A percentile compares a stretch with the other conserved stretches of the same genome.
Conservation (phyloP, 2,329 filamentous ascomycete genomes). For the Lizonia empirigonia region DNA sequence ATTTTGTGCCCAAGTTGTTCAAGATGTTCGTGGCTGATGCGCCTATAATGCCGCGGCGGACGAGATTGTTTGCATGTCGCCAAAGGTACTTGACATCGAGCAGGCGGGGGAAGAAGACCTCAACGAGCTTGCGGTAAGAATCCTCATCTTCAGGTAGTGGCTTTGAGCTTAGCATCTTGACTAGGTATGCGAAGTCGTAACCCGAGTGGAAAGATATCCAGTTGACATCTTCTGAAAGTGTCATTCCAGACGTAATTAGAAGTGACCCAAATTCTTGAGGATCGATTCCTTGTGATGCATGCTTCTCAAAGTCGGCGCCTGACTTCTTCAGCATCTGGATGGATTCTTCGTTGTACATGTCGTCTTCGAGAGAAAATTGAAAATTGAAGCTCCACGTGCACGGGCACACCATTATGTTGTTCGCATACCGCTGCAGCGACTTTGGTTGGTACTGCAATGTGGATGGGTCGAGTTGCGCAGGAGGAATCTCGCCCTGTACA, state of each 20-base stretch:
- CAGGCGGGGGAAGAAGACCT: constrained; percentile 88
- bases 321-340: constrained; percentile 89
- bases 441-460: constrained; percentile 52
- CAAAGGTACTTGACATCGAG: constrained; percentile 98
- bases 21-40: constrained; percentile 71
- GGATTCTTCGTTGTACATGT: constrained; percentile 97
- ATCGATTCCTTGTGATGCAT: constrained; percentile 89
- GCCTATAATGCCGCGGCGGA: constrained; percentile 57
- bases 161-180: constrained; percentile 86
- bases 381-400: constrained; percentile 99
- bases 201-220: constrained; percentile 99
- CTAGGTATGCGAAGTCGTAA: constrained; percentile 97
- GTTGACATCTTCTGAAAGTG: constrained; percentile 83
- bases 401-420: constrained; percentile 68
- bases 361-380: constrained; percentile 88
- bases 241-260: constrained; percentile 88
- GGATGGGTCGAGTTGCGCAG: constrained; percentile 63
- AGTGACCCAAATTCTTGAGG: constrained; percentile 86
- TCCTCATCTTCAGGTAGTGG: constrained; percentile 86
- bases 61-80: constrained; percentile 76
- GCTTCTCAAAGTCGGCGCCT: constrained; percentile 86
- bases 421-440: constrained; percentile 57
- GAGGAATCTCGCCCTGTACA: constrained; percentile 84
- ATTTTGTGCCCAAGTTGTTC: constrained; percentile 85
- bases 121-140: constrained; percentile 86